Evolutionary conservation across 495 filamentous ascomycete species (phyloP).

Genomic region (Tuber microsphaerosporum): DNA sequence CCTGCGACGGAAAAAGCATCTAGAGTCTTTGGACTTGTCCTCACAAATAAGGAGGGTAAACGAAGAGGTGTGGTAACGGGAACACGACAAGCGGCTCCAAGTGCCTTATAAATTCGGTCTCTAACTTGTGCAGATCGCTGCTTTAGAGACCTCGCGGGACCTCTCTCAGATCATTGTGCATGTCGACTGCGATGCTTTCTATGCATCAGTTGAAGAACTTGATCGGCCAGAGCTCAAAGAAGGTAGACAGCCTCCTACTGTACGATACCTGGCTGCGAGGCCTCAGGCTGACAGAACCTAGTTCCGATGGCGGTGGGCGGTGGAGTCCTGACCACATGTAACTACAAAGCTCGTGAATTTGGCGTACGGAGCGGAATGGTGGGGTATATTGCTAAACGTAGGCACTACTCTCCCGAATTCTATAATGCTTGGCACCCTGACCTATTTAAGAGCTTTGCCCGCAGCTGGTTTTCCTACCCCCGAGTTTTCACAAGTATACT

Average conservation of each 20-base stretch:
- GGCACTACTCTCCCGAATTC: neutral
- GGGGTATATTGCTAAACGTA: constrained; percentile 77
- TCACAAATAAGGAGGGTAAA: constrained; percentile 68
- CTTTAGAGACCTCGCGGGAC: constrained; percentile 71
- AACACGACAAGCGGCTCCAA: neutral
- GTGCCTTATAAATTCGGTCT: neutral
- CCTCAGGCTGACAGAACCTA: constrained; percentile 9
- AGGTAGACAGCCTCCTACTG: constrained; percentile 10
- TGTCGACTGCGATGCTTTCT: constrained; percentile 97
- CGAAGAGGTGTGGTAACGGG: constrained; percentile 49
- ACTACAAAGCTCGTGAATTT: constrained; percentile 84
- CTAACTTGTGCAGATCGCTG: constrained; percentile 48
- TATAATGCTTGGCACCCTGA: constrained; percentile 1
- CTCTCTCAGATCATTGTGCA: constrained; percentile 81
- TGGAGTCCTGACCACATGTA: constrained; percentile 90
- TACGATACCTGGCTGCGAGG: neutral
- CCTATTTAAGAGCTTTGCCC: constrained; percentile 63
- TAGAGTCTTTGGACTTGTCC: constrained; percentile 69
- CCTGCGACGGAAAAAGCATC: constrained; percentile 62
- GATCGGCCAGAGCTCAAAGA: constrained; percentile 82
- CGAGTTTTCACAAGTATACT: constrained; percentile 85
- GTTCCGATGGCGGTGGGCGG: constrained; percentile 90
- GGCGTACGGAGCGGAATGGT: constrained; percentile 94
- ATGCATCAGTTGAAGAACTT: constrained; percentile 87
- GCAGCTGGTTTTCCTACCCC: constrained; percentile 68